Evolutionary conservation across 2,329 filamentous ascomycete genomes (phyloP), one percentile per base, ranked within the genome.

Genomic region (Alternaria atra): DNA sequence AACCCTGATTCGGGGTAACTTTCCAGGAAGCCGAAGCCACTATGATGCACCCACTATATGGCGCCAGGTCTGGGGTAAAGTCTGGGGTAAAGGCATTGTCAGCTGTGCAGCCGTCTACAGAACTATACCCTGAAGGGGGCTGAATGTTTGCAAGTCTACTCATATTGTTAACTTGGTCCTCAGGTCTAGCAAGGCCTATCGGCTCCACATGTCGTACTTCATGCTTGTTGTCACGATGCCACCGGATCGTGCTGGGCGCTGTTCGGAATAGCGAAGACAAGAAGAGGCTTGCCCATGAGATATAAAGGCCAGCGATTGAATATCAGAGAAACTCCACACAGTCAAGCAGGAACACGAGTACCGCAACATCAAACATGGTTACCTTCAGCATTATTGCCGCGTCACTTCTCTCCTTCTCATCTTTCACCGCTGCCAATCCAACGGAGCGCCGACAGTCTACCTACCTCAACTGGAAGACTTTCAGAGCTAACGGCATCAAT

Each of bases 401-500:
- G 10, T 46, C 6, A 5, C 42, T 46, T 10, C 15, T 46, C 25
- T 46, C 42, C 2, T 2, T 46, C 42, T n/a, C 25, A 25, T n/a
- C 40, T 29, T 1, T 46, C 1, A 29, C 42, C 13, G 29, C 42
- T 4, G 42, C 2, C 25, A 29, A n/a, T 17, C 25, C 42, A n/a
- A 46, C 42, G 29, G 30, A 2, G 12, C 50, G 34, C 20, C 37
- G 29, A 23, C 13, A 9, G 29, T 2, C 42, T n/a, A 29, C 13
- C 42, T 46, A 46, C 25, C 42, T 70, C 15, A 56, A 70, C 43
- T 70, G 66, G 66, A 67, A 54, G 23, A 60, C 58, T 1, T 67
- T 66, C 42, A 61, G 69, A 27, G 67, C 64, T 25, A 66, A 60
- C 2, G 66, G 66, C 10, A 59, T 66, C 42, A 77, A 76, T 29